Evolutionary conservation across 148 eudicot genomes (phyloP), one percentile per base, ranked within the genome.

Genomic region (Vaccinium darrowii): DNA sequence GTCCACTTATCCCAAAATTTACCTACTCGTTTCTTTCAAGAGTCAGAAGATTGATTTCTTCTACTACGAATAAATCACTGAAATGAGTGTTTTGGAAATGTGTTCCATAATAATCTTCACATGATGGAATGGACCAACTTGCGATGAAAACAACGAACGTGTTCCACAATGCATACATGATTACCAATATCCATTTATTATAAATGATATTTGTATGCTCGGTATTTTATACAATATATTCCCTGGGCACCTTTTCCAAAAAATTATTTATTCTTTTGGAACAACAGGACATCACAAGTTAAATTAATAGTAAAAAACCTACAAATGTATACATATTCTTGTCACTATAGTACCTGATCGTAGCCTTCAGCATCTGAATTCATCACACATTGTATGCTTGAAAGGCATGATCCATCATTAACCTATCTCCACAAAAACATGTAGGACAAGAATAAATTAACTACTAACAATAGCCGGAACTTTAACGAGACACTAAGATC

Each of bases 331-430:
- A 43, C 74, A 81, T n/a, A 71, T 81, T 52, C n/a, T 43, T 27
- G 8, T 77, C 12, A 10, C 25, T 0, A 11, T n/a, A 77, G 12
- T 85, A 97, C 99, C 99, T 97, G 94, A 90, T 97, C 95, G 87
- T 97, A 97, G 75, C 99, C 99, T 86, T 97, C 95, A 86, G 98
- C 96, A 82, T 97, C 99, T 13, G 98, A 88, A 79, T 86, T 88
- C 90, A 97, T 87, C 84, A 97, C 99, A 88, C 99, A 97, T 91
- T 97, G 99, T 95, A 97, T 97, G 91, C 94, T 97, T 50, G 99
- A 95, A 47, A 97, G 92, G 83, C 99, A 97, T 1, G 99, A 97
- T 36, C 99, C 99, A 88, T 97, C 98, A 89, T 95, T 97, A 62
- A 97, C 93, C 99, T 96, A 67, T 63, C 77, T 71, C 27, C 67